These are phyloP conservation scores for Neofusicoccum umdonicola DNA, from an alignment of 2,329 filamentous ascomycete genomes.

Conservation along the genomic window DNA sequence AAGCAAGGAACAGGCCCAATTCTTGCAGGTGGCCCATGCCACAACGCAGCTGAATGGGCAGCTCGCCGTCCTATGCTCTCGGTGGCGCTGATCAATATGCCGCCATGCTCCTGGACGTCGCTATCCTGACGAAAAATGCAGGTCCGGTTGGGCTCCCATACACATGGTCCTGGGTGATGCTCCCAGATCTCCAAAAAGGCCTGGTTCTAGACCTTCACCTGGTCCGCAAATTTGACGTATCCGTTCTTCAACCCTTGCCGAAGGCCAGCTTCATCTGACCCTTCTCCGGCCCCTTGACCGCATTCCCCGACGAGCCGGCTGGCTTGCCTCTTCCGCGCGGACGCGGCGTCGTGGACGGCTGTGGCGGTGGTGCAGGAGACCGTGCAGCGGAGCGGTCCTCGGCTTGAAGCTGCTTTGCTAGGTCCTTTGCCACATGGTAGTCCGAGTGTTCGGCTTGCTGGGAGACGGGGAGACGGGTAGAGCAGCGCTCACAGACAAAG, in stretches of 20 bases:
- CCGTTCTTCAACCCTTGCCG: conserved; percentile 27
- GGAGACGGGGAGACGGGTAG: conserved; percentile 55
- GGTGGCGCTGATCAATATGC: neutral
- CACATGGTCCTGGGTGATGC: neutral
- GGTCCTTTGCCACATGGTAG: conserved; percentile 89
- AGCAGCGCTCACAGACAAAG: conserved; percentile 65
- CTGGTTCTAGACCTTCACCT: neutral
- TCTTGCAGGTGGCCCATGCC: neutral
- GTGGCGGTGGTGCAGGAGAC: conserved; percentile 10
- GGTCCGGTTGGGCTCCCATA: neutral
- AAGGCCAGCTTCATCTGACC: conserved; percentile 47
- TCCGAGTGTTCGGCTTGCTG: conserved; percentile 77
- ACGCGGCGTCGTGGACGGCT: conserved; percentile 24
- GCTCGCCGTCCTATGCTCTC: neutral
- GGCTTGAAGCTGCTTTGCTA: conserved; percentile 60
- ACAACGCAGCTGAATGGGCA: neutral
- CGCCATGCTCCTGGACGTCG: neutral
- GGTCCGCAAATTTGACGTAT: neutral
- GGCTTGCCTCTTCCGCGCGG: conserved; percentile 37
- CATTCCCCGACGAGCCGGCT: conserved; percentile 23
- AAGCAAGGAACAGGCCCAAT: neutral
- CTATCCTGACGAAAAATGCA: neutral
- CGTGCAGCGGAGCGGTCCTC: conserved; percentile 25
- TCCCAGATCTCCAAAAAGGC: neutral
- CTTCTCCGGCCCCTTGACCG: conserved; percentile 35